phyloP scores from a whole-genome alignment of 2,329 filamentous ascomycete species.

The Colletotrichum theobromicola region DNA sequence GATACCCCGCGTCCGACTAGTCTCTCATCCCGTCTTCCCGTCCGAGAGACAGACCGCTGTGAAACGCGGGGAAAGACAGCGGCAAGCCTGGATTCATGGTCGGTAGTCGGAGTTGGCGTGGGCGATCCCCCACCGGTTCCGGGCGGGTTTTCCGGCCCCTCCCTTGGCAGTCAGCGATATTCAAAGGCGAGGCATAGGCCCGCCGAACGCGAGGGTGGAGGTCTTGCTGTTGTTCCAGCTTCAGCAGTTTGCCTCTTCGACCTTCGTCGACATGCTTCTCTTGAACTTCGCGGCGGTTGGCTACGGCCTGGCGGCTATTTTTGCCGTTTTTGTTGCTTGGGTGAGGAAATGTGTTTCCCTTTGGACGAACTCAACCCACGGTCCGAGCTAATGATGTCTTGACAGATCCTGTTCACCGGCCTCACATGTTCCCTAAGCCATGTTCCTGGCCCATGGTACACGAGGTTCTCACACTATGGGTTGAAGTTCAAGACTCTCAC shows the following conservation, averaged over 20 bases:
- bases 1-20: neutral
- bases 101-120: neutral
- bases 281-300: neutral
- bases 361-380: neutral
- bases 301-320: neutral
- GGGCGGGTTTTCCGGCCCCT: neutral
- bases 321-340: neutral
- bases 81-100: neutral
- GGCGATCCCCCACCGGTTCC: neutral
- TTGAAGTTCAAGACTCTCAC: slow-evolving; percentile 31
- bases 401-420: slow-evolving; percentile 6
- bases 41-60: neutral
- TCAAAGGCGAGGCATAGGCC: neutral
- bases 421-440: neutral
- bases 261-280: neutral
- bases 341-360: neutral
- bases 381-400: accelerated
- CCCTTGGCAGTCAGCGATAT: neutral
- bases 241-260: neutral
- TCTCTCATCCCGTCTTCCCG: neutral
- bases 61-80: neutral
- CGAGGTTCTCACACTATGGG: neutral
- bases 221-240: no score
- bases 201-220: neutral
- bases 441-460: neutral